Base-by-base conservation (phyloP, 208 protist genomes). In the Acanthamoeba healyi region DNA sequence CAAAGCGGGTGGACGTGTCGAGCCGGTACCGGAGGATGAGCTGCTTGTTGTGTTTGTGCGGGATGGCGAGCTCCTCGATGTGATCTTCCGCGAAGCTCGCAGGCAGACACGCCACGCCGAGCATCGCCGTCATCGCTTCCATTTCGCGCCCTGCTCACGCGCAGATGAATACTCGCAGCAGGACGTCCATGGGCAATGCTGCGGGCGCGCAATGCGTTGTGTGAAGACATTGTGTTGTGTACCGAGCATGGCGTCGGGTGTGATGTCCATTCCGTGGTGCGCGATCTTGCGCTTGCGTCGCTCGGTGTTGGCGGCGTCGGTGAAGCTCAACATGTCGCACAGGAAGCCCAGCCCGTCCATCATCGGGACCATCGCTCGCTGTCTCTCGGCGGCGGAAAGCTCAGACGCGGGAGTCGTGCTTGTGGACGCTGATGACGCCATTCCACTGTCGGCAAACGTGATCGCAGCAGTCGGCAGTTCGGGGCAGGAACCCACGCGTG, bases 41-140 rank as follows among this genome's bases (percentile, higher is more conserved):
- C 29, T 74, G 65, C 12, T n/a, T 15, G 32, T 74, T 74, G 65
- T 74, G 65, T 32, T 74, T 74, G 65, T 74, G 65, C 36, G 65
- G 65, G 36, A 74, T 40, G 15, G 65, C 65, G n/a, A 74, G 36
- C 36, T 74, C 65, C 36, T 74, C 65, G 36, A 74, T 19, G n/a
- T 34, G 65, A 9, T 74, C 65, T 32, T 74, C 65, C 2, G 10
- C 65, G 29, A 36, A n/a, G 6, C 5, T 19, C 36, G 65, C 0
- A 24, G 65, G 65, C 19, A 74, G 65, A 19, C 65, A 74, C 19
- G n/a, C 65, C 65, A 74, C 29, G 12, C 65, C 65, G 12, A 74
- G 65, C 65, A 74, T 32, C 1, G 65, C n/a, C 34, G 65, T 42
- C 36, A 19, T 10, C 15, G 29, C 65, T 40, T 74, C 65, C 12